Base-by-base conservation (phyloP, 306 rosid genomes). In the Lathyrus sativus region DNA sequence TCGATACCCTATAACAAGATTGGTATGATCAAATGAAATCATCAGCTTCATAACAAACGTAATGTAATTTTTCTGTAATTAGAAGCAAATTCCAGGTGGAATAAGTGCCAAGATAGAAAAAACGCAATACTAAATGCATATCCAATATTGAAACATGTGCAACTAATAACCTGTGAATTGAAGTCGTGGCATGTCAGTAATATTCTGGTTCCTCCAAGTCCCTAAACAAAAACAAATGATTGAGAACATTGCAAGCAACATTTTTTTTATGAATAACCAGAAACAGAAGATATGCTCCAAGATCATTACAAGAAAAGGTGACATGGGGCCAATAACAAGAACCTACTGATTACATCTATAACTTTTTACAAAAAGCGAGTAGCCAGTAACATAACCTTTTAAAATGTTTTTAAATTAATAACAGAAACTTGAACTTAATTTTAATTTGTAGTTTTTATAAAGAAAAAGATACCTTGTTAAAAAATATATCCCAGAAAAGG, bases 401-500 rank as follows among this genome's bases (percentile, higher is more conserved):
- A 24, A 24, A 2, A 24, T 24, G 26, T 24, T 24, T 24, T 24
- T 24, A 24, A 24, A 24, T 2, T 24, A 24, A 24, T 24, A 17
- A 15, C 54, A 6, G 10, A 5, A 1, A 3, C 26, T 18, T 7
- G 9, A 50, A 26, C 29, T 13, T n/a, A n/a, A n/a, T n/a, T n/a
- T n/a, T n/a, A n/a, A n/a, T n/a, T n/a, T n/a, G n/a, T n/a, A n/a
- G n/a, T n/a, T n/a, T n/a, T n/a, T n/a, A n/a, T n/a, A n/a, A n/a
- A n/a, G 2, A 45, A 46, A 46, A 46, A 57, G 41, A 45, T 53
- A 91, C 98, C 98, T 91, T 89, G 31, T 85, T 72, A 64, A 78
- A 87, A 81, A 84, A 84, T 64, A 87, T 76, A 80, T 91, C 98
- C 98, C 98, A 91, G 78, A 91, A 91, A 84, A 91, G 98, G 19